Base-by-base conservation (phyloP, 306 rosid genomes). In the Heteromeles arbutifolia region DNA sequence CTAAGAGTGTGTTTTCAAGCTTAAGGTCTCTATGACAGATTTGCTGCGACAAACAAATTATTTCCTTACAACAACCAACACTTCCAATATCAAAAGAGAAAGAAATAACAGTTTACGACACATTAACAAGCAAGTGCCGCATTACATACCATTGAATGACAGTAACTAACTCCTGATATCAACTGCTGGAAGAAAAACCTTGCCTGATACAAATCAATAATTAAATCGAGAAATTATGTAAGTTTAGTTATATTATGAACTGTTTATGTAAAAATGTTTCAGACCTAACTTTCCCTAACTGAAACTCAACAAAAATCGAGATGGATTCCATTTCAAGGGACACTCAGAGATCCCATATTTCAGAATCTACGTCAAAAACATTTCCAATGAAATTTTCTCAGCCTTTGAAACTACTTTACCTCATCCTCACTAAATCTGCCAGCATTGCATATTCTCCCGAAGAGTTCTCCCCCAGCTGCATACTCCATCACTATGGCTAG, bases 171-270 rank as follows among this genome's bases (percentile, higher is more conserved):
- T 79, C 97, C 97, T 70, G 94, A 90, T 82, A 92, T 85, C 80
- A 92, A 68, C 82, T 92, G 97, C 93, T 92, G 97, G 74, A 90
- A 90, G 90, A 92, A 92, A 83, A 90, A 92, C 80, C 94, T 88
- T 71, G 97, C 97, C 97, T 92, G 91, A 64, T 58, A 15, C 62
- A 61, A 80, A 84, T 12, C 8, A 77, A 78, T 54, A 86, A 78
- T n/a, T 53, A 21, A 19, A 19, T 28, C 31, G 34, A 18, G 13
- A 4, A 6, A 2, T 24, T 13, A 15, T 2, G 6, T 3, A 58
- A 11, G 64, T 50, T 50, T 2, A 17, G 54, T 50, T 50, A 50
- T 50, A 50, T 50, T 50, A 50, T 15, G 54, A 15, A 50, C 8
- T 50, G 54, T 48, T 48, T 15, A 48, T 48, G 53, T 48, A 48